phyloP scores from a whole-genome alignment of 768 basidiomycete species.

The Chalciporus pseudorubinellus region DNA sequence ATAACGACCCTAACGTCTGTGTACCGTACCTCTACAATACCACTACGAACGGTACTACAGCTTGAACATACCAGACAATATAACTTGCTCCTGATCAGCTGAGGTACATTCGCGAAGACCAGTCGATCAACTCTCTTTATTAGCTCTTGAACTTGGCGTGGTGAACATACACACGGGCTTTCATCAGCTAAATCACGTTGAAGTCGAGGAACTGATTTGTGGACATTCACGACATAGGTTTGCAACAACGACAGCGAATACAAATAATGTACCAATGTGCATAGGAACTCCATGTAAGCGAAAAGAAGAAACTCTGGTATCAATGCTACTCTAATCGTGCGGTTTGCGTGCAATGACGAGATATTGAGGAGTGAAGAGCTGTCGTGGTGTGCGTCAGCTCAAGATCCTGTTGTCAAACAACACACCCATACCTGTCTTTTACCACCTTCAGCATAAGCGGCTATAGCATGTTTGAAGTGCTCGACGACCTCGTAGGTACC shows the following conservation, averaged over 20 bases:
- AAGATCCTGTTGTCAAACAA: too few species aligned
- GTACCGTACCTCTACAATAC: conserved; percentile 40
- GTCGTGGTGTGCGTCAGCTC: too few species aligned
- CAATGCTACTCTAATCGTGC: background rate
- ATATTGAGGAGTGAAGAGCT: too few species aligned
- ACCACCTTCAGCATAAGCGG: too few species aligned
- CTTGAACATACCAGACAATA: conserved; percentile 1
- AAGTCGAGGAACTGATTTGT: too few species aligned
- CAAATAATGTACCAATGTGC: too few species aligned
- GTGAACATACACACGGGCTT: background rate
- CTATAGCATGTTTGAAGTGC: background rate
- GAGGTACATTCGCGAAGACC: background rate
- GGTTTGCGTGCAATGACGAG: too few species aligned
- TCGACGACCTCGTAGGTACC: background rate
- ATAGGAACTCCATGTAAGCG: too few species aligned
- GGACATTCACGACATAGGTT: too few species aligned
- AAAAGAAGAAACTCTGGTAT: too few species aligned
- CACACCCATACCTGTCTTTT: background rate
- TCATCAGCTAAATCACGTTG: too few species aligned
- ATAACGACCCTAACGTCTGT: conserved; percentile 63
- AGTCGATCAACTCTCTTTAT: background rate
- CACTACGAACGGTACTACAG: conserved; percentile 10
- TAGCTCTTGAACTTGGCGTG: background rate
- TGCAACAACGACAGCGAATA: too few species aligned
- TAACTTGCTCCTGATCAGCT: background rate